These are phyloP conservation scores for Raphanus raphanistrum DNA, from an alignment of 345 rosid genomes.

Conservation along the genomic window DNA sequence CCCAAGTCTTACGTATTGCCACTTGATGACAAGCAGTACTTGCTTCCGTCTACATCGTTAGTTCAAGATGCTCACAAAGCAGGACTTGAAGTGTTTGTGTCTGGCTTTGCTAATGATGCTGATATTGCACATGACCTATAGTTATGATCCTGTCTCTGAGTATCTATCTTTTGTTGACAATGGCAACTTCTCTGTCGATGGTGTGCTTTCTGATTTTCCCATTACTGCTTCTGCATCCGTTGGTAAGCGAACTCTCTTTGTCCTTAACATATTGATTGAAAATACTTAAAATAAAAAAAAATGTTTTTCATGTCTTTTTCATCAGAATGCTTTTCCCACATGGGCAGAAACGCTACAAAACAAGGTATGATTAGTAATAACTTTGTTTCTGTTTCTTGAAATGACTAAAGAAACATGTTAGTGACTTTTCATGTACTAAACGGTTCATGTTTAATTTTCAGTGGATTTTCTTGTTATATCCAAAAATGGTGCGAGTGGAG, in stretches of 20 bases:
- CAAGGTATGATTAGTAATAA: conserved; percentile 49
- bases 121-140: conserved; percentile 67
- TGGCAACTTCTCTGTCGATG: conserved; percentile 85
- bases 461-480: conserved; percentile 60
- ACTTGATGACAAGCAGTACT: conserved; percentile 46
- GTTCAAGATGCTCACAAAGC: conserved; percentile 85
- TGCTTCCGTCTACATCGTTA: conserved; percentile 51
- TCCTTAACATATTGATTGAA: background rate
- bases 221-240: conserved; percentile 67
- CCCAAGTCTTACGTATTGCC: conserved; percentile 82
- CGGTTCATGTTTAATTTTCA: conserved; percentile 35
- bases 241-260: conserved; percentile 42
- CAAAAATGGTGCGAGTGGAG: conserved; percentile 88
- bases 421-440: conserved; percentile 2
- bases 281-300: background rate
- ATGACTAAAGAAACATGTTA: background rate
- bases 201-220: conserved; percentile 87
- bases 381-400: background rate
- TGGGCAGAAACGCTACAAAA: conserved; percentile 51
- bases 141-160: conserved; percentile 81
- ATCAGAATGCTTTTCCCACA: conserved; percentile 78
- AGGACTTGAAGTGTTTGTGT: conserved; percentile 73
- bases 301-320: conserved; percentile 1
- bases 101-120: conserved; percentile 73
- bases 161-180: conserved; percentile 66